Base-by-base conservation (phyloP, 192 early-diverging fungal genomes). In the Rhizoclosmatium globosum region DNA sequence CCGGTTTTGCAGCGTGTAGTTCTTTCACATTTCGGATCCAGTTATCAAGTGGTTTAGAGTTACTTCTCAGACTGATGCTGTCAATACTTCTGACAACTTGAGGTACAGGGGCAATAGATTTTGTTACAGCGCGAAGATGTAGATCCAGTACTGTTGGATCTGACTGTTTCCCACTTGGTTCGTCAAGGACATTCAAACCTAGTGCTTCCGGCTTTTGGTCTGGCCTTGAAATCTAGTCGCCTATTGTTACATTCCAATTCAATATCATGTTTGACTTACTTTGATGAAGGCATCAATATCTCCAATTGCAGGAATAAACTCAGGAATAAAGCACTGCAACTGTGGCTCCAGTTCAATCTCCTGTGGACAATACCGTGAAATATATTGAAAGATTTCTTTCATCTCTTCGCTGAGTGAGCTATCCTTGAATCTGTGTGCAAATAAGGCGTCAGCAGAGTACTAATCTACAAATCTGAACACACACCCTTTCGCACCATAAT, bases 221-320 rank as follows among this genome's bases (percentile, higher is more conserved):
- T 44, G 82, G 85, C 44, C 83, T 70, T 11, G 84, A 85, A 61
- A 91, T 87, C 89, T 89, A 65, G 21, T 21, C 1, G 74, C 42
- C 17, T 11, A 71, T 17, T 43, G 23, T 39, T 2, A 19, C 60
- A 47, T 23, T 15, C 64, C 43, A 17, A 56, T 58, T 41, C 2
- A 17, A 3, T 48, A 11, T 47, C 17, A 59, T 44, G 42, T 17
- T 19, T 68, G 19, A 17, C 42, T 17, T 38, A 89, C 88, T 79
- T 90, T 90, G 48, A 91, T 88, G 64, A 91, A 89, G 4, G 90
- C 89, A 61, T 91, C 90, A 82, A 91, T 90, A 73, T 91, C 90
- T 13, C 90, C 90, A 57, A 91, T 89, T 3, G 87, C 83, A 2
- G 90, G 89, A 66, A 91, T 89, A 64, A 77, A 90, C 56, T 91